These are phyloP conservation scores for Colletotrichum salicis DNA, from an alignment of 2,329 filamentous ascomycete genomes.

Conservation along the genomic window DNA sequence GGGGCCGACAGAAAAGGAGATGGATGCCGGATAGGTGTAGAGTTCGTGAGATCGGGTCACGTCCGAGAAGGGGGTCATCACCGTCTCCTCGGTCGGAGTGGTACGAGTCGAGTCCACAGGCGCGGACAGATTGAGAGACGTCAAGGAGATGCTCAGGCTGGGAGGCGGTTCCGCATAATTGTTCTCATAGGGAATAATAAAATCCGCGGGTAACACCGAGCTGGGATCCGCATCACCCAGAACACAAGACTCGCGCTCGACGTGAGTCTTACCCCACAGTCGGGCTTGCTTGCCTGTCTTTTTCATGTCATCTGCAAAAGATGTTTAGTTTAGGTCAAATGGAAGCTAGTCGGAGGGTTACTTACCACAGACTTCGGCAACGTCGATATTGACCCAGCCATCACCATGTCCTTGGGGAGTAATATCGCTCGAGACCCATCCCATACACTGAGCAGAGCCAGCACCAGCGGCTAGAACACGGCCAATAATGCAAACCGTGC, in stretches of 20 bases:
- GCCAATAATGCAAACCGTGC: conserved; percentile 72
- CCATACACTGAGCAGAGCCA: conserved; percentile 73
- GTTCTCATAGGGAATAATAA: conserved; percentile 69
- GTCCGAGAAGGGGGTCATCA: conserved; percentile 51
- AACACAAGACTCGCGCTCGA: conserved; percentile 70
- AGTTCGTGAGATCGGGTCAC: conserved; percentile 44
- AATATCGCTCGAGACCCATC: conserved; percentile 73
- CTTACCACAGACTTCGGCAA: conserved; percentile 64
- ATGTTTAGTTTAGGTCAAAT: conserved; percentile 22
- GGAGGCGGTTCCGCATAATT: conserved; percentile 60
- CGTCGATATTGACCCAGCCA: conserved; percentile 69
- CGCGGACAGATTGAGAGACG: conserved; percentile 60
- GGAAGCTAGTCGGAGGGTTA: neutral
- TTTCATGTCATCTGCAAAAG: conserved; percentile 56
- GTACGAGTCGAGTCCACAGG: conserved; percentile 56
- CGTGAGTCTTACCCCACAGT: conserved; percentile 68
- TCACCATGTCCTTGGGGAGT: conserved; percentile 61
- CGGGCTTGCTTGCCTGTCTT: conserved; percentile 66
- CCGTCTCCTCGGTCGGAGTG: conserved; percentile 55
- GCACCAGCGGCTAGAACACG: conserved; percentile 71
- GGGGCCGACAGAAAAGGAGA: conserved; percentile 52
- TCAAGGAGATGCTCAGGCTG: conserved; percentile 59
- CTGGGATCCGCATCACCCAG: conserved; percentile 66
- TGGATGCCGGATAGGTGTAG: conserved; percentile 52
- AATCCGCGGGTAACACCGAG: conserved; percentile 69